phyloP scores from a whole-genome alignment of 305 asterid species.

The Solanum chacoense region DNA sequence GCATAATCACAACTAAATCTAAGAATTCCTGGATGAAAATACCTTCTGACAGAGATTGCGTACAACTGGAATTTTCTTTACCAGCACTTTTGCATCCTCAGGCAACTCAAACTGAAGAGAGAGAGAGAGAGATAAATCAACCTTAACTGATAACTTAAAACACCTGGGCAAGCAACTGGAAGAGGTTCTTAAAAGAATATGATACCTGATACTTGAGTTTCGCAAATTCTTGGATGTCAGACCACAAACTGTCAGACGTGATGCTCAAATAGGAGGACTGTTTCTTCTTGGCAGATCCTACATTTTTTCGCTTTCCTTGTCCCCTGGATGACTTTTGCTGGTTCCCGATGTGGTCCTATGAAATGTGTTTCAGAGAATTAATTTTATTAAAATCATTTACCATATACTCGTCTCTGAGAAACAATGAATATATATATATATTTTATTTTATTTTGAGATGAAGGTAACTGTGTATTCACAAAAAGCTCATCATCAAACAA shows the following conservation, averaged over 20 bases:
- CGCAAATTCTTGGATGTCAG: constrained; percentile 71
- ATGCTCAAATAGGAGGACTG: constrained; percentile 42
- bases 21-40: constrained; percentile 4
- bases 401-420: not conserved
- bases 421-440: not conserved
- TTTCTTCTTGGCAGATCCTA: constrained; percentile 39
- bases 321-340: constrained; percentile 40
- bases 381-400: not conserved
- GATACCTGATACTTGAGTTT: constrained; percentile 77
- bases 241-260: constrained; percentile 76
- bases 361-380: not conserved
- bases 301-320: constrained; percentile 40
- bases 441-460: not conserved
- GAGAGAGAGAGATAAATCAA: not conserved
- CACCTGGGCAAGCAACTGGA: not conserved
- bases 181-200: not conserved
- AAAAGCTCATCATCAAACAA: not conserved
- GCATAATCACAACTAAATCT: not conserved
- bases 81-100: constrained; percentile 48
- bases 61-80: constrained; percentile 63
- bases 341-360: constrained; percentile 35
- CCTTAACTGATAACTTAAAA: not conserved
- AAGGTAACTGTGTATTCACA: not conserved
- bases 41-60: constrained; percentile 90
- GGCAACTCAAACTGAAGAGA: constrained; percentile 65